Evolutionary conservation across 495 filamentous ascomycete genomes (phyloP).

Genomic region (Chaetomidium leptoderma): DNA sequence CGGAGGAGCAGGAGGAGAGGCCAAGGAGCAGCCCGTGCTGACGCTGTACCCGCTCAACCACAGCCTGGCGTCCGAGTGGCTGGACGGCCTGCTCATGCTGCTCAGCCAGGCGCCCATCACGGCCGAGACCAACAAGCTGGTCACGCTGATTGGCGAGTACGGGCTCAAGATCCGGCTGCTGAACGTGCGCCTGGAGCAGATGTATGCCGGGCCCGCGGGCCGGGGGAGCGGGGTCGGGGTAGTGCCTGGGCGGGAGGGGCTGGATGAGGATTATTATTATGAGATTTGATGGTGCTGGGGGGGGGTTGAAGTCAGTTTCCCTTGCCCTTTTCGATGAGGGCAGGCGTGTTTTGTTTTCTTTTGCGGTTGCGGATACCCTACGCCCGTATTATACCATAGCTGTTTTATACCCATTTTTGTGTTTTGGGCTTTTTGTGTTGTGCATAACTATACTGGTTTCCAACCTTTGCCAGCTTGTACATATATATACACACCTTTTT

Average conservation of each 20-base stretch:
- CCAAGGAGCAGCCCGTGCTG: slow-evolving; percentile 59
- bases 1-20: slow-evolving; percentile 26
- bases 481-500: neutral
- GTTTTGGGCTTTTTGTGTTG: neutral
- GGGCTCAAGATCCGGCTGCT: slow-evolving; percentile 88
- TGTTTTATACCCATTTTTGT: slow-evolving; percentile 14
- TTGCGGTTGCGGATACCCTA: slow-evolving; percentile 8
- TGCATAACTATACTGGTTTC: neutral
- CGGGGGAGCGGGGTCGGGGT: slow-evolving; percentile 30
- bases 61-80: slow-evolving; percentile 87
- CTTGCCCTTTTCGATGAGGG: neutral
- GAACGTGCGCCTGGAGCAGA: slow-evolving; percentile 84
- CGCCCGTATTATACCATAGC: slow-evolving; percentile 6
- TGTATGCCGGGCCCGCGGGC: slow-evolving; percentile 46
- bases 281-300: slow-evolving; percentile 46
- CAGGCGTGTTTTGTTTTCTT: slow-evolving; percentile 33
- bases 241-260: slow-evolving; percentile 56
- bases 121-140: slow-evolving; percentile 85
- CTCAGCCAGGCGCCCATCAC: slow-evolving; percentile 95
- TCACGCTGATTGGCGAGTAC: slow-evolving; percentile 79
- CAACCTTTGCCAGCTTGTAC: neutral
- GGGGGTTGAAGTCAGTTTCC: neutral
- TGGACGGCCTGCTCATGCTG: slow-evolving; percentile 93
- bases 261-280: slow-evolving; percentile 69
- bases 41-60: slow-evolving; percentile 78